These are phyloP conservation scores for Cutaneotrichosporon arboriforme DNA, from an alignment of 1,284 basidiomycete species.

Conservation along the genomic window DNA sequence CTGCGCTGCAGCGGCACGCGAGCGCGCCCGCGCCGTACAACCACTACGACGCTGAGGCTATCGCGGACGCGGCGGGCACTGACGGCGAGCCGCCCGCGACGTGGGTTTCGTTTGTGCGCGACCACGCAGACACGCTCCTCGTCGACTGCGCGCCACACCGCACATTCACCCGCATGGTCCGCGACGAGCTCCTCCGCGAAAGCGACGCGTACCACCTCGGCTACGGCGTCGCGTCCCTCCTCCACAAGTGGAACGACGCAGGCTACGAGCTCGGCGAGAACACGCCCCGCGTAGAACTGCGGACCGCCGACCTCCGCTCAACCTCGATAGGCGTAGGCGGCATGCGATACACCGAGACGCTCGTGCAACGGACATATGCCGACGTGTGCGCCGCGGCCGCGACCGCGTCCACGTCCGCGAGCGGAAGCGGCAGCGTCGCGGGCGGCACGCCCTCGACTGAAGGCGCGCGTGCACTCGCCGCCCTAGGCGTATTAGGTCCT, in stretches of 20 bases:
- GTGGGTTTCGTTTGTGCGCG: no score
- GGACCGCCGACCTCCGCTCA: not conserved
- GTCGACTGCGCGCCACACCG: not conserved
- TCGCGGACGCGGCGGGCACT: no score
- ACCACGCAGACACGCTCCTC: not conserved
- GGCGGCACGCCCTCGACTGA: no score
- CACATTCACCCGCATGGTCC: not conserved
- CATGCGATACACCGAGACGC: not conserved
- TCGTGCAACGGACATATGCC: not conserved
- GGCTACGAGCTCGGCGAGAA: not conserved
- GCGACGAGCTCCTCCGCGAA: not conserved
- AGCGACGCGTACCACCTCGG: not conserved
- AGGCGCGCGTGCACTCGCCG: not conserved
- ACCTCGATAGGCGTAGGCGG: not conserved
- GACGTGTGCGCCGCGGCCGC: not conserved
- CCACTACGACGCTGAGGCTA: no score
- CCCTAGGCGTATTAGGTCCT: no score
- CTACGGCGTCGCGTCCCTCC: constrained; percentile 2
- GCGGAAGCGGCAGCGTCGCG: not conserved
- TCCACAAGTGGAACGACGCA: constrained; percentile 6
- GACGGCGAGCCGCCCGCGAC: no score
- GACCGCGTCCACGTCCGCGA: no score
- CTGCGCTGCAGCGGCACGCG: no score
- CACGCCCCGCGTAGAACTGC: not conserved
- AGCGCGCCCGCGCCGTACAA: no score